Evolutionary conservation across 768 basidiomycete species (phyloP).

Genomic region (Hypholoma sublateritium): DNA sequence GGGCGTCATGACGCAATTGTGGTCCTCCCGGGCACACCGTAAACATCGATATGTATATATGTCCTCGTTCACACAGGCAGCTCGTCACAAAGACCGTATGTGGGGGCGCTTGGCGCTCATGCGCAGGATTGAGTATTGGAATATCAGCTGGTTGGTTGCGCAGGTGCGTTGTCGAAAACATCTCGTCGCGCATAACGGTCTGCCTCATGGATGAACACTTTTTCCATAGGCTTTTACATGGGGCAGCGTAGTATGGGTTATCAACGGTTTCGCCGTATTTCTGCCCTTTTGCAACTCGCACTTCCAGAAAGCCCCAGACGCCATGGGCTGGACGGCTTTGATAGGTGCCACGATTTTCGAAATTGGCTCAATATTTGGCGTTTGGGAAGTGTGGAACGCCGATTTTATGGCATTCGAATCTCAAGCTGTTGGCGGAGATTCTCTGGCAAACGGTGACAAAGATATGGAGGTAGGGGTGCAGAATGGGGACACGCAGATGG

Average conservation of each 20-base stretch:
- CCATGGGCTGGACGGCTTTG: conserved; percentile 48
- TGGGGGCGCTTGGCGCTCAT: conserved; percentile 26
- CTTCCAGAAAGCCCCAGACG: conserved; percentile 28
- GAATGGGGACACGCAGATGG: no score
- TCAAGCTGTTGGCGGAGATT: not conserved
- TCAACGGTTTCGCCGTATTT: conserved; percentile 56
- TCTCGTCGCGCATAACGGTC: not conserved
- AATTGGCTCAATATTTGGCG: conserved; percentile 49
- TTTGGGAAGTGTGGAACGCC: conserved; percentile 56
- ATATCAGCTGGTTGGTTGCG: conserved; percentile 45
- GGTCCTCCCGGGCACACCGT: conserved; percentile 43
- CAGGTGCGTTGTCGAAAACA: conserved; percentile 23
- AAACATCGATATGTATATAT: conserved; percentile 31
- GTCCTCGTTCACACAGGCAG: conserved; percentile 21
- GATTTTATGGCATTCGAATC: conserved; percentile 29
- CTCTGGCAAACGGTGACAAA: not conserved
- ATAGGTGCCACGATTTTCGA: conserved; percentile 63
- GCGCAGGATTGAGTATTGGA: conserved; percentile 40
- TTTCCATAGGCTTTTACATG: conserved; percentile 34
- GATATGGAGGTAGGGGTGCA: not conserved
- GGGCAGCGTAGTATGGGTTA: conserved; percentile 50
- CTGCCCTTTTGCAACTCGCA: conserved; percentile 40
- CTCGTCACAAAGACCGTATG: conserved; percentile 16
- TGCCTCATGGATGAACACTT: not conserved
- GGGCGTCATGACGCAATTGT: conserved; percentile 19